These are phyloP conservation scores for Verticillium nonalfalfae DNA, from an alignment of 2,329 filamentous ascomycete genomes.

Conservation along the genomic window DNA sequence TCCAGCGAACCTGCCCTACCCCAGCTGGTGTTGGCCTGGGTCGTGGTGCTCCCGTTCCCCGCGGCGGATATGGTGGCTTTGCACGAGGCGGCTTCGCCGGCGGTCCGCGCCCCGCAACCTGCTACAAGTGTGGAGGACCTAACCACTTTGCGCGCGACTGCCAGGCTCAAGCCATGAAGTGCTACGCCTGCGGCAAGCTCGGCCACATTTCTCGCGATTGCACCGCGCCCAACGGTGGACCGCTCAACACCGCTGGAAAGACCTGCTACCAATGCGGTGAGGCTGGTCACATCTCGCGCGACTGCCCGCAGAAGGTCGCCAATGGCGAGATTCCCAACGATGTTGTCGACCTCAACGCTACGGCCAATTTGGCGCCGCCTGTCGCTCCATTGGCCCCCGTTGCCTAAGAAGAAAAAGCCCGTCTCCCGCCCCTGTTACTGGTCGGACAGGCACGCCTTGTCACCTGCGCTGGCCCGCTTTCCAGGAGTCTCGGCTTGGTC, in stretches of 20 bases:
- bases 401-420: conserved; percentile 18
- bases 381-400: conserved; percentile 33
- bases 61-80: conserved; percentile 63
- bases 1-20: conserved; percentile 74
- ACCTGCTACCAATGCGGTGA: conserved; percentile 98
- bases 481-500: neutral
- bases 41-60: conserved; percentile 61
- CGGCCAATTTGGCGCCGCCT: conserved; percentile 27
- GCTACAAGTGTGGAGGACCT: conserved; percentile 74
- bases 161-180: conserved; percentile 98
- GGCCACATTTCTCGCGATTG: conserved; percentile 88
- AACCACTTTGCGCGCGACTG: conserved; percentile 99
- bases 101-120: conserved; percentile 62
- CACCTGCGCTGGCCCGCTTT: neutral
- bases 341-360: conserved; percentile 32
- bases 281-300: conserved; percentile 90
- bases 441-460: neutral
- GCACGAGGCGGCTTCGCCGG: conserved; percentile 71
- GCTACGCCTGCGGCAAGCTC: conserved; percentile 93
- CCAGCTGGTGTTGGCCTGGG: conserved; percentile 58
- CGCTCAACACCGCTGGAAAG: conserved; percentile 93
- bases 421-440: neutral
- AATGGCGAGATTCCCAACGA: conserved; percentile 42
- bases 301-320: conserved; percentile 72
- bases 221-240: conserved; percentile 92